Evolutionary conservation across 2,329 filamentous ascomycete species (phyloP).

Genomic region (Phyllosticta paracitricarpa): DNA sequence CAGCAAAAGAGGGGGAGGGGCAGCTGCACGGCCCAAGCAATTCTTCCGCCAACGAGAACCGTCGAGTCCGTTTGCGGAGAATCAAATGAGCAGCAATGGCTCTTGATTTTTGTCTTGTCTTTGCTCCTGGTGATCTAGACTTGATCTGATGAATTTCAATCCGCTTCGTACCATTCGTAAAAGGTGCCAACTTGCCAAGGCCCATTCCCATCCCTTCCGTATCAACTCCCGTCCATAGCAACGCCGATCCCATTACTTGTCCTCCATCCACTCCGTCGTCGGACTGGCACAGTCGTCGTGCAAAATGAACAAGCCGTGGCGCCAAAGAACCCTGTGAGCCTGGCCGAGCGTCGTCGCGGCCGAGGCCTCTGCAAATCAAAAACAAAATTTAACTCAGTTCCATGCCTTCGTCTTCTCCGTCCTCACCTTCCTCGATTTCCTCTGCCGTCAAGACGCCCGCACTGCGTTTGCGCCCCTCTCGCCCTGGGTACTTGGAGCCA

Average conservation of each 20-base stretch:
- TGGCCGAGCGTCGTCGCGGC: not conserved
- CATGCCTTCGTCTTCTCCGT: constrained; percentile 34
- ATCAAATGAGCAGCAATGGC: not conserved
- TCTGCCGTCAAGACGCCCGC: constrained; percentile 29
- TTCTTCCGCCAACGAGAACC: not conserved
- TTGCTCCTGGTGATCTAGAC: not conserved
- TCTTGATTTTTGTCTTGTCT: not conserved
- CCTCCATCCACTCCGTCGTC: not conserved
- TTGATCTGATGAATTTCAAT: not conserved
- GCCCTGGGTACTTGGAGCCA: constrained; percentile 29
- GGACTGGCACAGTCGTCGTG: not conserved
- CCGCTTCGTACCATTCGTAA: not conserved
- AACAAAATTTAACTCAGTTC: constrained; percentile 24
- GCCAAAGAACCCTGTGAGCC: not conserved
- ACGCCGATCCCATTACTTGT: not conserved
- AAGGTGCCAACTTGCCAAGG: not conserved
- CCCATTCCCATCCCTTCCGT: not conserved
- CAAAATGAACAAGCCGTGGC: not conserved
- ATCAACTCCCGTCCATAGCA: not conserved
- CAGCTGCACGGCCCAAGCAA: not conserved
- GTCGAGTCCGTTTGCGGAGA: not conserved
- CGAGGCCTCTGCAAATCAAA: not conserved
- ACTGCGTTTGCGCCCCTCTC: constrained; percentile 34
- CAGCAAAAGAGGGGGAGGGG: not conserved
- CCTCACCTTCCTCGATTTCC: constrained; percentile 33